These are phyloP conservation scores for Globisporangium sylvaticum DNA, from an alignment of 352 stramenopile genomes.

Conservation along the genomic window DNA sequence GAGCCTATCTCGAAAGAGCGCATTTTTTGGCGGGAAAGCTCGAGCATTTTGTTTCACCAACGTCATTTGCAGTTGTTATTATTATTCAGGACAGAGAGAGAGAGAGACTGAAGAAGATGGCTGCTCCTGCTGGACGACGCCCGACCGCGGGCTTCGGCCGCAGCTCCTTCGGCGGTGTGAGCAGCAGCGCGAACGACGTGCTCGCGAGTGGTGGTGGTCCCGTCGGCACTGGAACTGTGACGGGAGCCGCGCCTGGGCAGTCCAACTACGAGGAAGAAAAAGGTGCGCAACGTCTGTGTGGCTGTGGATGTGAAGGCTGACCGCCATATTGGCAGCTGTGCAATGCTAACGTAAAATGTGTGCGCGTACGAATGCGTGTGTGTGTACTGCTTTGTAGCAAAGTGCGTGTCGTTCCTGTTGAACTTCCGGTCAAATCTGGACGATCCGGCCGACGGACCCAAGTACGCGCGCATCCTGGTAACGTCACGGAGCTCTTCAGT, in stretches of 20 bases:
- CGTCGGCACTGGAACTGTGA: background rate
- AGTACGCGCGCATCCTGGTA: conserved; percentile 83
- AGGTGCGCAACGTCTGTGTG: conserved; percentile 20
- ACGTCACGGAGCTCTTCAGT: background rate
- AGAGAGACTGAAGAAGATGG: background rate
- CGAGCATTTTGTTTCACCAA: background rate
- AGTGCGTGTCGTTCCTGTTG: conserved; percentile 69
- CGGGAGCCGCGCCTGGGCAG: conserved; percentile 12
- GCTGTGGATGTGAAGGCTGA: background rate
- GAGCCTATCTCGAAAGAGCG: background rate
- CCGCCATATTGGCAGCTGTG: background rate
- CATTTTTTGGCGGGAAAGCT: background rate
- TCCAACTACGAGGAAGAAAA: conserved; percentile 55
- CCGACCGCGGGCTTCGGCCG: conserved; percentile 11
- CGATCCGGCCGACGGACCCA: conserved; percentile 50
- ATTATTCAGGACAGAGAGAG: background rate
- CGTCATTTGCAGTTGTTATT: background rate
- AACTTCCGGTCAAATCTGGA: conserved; percentile 78
- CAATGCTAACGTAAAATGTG: background rate
- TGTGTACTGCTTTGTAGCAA: conserved; percentile 32
- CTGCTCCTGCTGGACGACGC: conserved; percentile 4
- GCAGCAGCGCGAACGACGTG: conserved; percentile 13
- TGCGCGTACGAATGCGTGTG: background rate
- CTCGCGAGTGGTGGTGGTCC: background rate
- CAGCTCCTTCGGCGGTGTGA: conserved; percentile 8